Base-by-base conservation (phyloP, 139 green algal genomes). In the Coccomyxa sp. region DNA sequence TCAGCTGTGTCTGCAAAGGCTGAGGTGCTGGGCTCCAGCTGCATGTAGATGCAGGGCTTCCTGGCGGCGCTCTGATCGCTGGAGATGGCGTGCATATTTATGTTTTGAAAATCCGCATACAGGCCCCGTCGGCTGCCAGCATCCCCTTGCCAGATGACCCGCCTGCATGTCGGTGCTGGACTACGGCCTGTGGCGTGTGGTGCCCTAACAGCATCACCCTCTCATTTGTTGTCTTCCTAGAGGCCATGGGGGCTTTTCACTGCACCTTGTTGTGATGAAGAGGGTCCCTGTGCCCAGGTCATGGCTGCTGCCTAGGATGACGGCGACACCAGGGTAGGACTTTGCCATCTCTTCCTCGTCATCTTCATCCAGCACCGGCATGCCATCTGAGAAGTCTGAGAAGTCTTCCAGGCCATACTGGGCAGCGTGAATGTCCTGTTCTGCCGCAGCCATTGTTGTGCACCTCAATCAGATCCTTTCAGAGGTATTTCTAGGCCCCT, bases 41-140 rank as follows among this genome's bases (percentile, higher is more conserved):
- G 75, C 75, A 73, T 55, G 36, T 73, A 79, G 54, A 79, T 79
- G 75, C 75, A 73, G 6, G 44, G 36, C 22, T 27, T 14, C 36
- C 12, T 2, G 55, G 58, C 54, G 75, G 36, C 55, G 0, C 34
- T 35, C 8, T 54, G 33, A 16, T 70, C 54, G 6, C 35, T 55
- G 7, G 75, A 41, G 31, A 79, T 35, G 6, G 75, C 75, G 36
- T 79, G 75, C 75, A 79, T 54, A 34, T 37, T 73, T 35, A 79
- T 79, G 36, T 73, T 10, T 36, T 18, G 29, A 55, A 73, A 79
- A 55, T 54, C 54, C 8, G 70, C 75, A 27, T 14, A 31, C n/a
- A 31, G 55, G 36, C 54, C 38, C 31, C 5, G n/a, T 4, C 2
- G 31, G 12, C 7, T 68, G 29, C 39, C 12, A 38, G 44, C 44